A percentile compares a stretch with the other conserved stretches of the same genome.
phyloP scores from a whole-genome alignment of 768 basidiomycete species.

The Clitopilus passeckerianus region DNA sequence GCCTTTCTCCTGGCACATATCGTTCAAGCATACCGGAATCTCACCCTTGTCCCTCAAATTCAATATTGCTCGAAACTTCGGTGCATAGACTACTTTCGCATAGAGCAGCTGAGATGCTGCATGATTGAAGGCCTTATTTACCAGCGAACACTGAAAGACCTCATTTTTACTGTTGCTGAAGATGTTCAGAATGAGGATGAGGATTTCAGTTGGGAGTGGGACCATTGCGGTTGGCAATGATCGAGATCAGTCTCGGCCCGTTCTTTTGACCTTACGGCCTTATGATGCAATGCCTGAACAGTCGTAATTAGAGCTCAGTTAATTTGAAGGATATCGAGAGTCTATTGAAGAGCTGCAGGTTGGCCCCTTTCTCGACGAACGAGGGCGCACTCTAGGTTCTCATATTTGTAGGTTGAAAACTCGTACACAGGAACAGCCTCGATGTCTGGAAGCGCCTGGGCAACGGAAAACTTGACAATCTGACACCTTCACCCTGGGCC shows the following conservation, averaged over 20 bases:
- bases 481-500: no score
- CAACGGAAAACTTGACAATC: no score
- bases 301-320: no score
- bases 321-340: not conserved
- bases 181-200: conserved; percentile 25
- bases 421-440: no score
- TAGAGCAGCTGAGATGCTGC: conserved; percentile 44
- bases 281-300: not conserved
- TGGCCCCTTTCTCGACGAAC: not conserved
- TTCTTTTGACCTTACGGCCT: not conserved
- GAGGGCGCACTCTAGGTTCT: no score
- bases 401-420: no score
- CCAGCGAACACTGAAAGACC: conserved; percentile 37
- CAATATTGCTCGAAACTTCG: conserved; percentile 23
- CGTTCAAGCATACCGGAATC: conserved; percentile 23
- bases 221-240: not conserved
- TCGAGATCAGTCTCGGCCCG: not conserved
- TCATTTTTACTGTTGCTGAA: conserved; percentile 27
- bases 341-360: not conserved
- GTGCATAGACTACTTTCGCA: conserved; percentile 34
- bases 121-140: conserved; percentile 38
- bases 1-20: not conserved
- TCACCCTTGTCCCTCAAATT: conserved; percentile 30
- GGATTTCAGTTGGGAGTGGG: conserved; percentile 11
- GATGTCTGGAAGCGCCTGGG: no score